Evolutionary conservation across 441 rosid genomes (phyloP).

Genomic region (Croton setiger): DNA sequence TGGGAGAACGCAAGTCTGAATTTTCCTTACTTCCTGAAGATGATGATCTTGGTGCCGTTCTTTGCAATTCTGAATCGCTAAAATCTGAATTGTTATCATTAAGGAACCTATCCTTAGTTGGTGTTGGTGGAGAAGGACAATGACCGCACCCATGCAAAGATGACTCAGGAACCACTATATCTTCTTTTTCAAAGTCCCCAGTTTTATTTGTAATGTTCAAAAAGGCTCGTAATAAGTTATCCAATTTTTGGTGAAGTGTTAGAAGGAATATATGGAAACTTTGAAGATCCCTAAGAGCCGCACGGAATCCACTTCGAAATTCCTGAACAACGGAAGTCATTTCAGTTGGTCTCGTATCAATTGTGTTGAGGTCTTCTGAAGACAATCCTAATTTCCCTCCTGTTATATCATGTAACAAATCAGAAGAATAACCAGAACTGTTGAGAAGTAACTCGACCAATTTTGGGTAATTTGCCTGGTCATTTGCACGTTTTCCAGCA

Average conservation of each 20-base stretch:
- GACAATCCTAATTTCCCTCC: constrained; percentile 74
- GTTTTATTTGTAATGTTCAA: constrained; percentile 65
- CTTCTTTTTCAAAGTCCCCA: constrained; percentile 81
- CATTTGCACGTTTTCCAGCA: constrained; percentile 92
- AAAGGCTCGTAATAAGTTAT: constrained; percentile 67
- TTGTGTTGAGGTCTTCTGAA: constrained; percentile 35
- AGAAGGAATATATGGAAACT: constrained; percentile 91
- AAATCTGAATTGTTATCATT: constrained; percentile 55
- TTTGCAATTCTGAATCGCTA: constrained; percentile 66
- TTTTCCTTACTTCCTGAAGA: constrained; percentile 66
- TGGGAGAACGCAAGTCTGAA: constrained; percentile 61
- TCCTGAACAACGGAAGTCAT: constrained; percentile 49
- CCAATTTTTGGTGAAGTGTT: constrained; percentile 91
- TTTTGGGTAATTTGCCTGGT: constrained; percentile 87
- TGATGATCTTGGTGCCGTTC: constrained; percentile 51
- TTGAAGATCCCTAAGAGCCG: constrained; percentile 90
- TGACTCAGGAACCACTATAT: constrained; percentile 57
- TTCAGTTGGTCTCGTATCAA: constrained; percentile 32
- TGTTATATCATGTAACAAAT: constrained; percentile 77
- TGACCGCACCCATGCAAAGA: constrained; percentile 44
- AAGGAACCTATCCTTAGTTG: constrained; percentile 51
- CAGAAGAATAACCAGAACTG: constrained; percentile 60
- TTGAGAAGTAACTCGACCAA: constrained; percentile 95
- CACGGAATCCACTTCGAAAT: constrained; percentile 86
- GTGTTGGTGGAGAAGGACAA: constrained; percentile 59